A percentile compares a stretch with the other conserved stretches of the same genome.
Evolutionary conservation across 2,329 filamentous ascomycete genomes (phyloP).

Genomic region (Sporothrix inflata): DNA sequence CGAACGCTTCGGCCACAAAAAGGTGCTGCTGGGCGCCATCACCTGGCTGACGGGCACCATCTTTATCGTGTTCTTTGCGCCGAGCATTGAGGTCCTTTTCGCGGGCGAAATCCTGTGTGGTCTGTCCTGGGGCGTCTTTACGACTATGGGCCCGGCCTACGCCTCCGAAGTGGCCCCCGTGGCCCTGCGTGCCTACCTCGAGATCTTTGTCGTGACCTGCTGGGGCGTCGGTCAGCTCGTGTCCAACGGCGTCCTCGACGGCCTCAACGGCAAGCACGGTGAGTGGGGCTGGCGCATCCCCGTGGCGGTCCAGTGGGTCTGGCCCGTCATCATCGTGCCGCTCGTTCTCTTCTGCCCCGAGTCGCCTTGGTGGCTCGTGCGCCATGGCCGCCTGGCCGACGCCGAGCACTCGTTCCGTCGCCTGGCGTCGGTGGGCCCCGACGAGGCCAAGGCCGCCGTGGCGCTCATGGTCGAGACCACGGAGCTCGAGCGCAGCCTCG

Average conservation of each 20-base stretch:
- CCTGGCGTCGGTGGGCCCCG: constrained; percentile 50
- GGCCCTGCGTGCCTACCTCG: constrained; percentile 48
- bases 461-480: constrained; percentile 45
- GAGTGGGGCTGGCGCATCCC: constrained; percentile 42
- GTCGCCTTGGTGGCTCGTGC: constrained; percentile 49
- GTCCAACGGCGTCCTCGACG: constrained; percentile 36
- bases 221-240: constrained; percentile 43
- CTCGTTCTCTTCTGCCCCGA: constrained; percentile 35
- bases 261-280: constrained; percentile 33
- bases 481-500: constrained; percentile 62
- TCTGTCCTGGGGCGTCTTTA: constrained; percentile 52
- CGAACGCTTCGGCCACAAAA: constrained; percentile 55
- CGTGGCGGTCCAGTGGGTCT: constrained; percentile 50
- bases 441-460: constrained; percentile 62
- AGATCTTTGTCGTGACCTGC: constrained; percentile 51
- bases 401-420: constrained; percentile 46
- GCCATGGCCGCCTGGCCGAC: constrained; percentile 47
- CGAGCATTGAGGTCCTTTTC: constrained; percentile 51
- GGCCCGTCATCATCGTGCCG: constrained; percentile 42
- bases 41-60: constrained; percentile 53
- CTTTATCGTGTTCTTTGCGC: constrained; percentile 58
- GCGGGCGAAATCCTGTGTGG: constrained; percentile 51
- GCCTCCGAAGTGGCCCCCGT: constrained; percentile 50
- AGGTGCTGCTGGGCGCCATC: constrained; percentile 53
- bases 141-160: constrained; percentile 49